Base-by-base conservation (phyloP, 176 grass and related monocot species). In the Zoysia japonica region DNA sequence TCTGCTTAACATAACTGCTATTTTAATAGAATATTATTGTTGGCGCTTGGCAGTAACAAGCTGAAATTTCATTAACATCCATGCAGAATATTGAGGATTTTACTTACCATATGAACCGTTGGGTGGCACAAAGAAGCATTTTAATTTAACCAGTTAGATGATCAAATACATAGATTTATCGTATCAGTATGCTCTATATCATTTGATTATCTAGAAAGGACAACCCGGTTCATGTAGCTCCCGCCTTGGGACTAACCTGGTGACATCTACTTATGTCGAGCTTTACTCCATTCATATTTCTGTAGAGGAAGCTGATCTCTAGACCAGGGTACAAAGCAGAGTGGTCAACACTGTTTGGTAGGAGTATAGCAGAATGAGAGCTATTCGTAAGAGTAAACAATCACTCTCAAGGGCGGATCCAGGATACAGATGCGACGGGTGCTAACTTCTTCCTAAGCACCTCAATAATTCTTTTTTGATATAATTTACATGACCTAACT, bases 1-100 rank as follows among this genome's bases (percentile, higher is more conserved):
- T 80, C 17, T 72, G 19, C 19, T 47, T 80, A 62, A 69, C 48
- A 11, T 52, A 66, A 44, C 46, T 45, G 6, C 19, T 54, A 71
- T 37, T 57, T 59, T 3, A 71, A 9, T 17, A 54, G 15, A 52
- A 81, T 47, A 52, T 7, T 81, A 20, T 13, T 69, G 38, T 17
- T 69, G 1, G 2, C 39, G 39, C 7, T 73, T 72, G 1, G 3
- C 38, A 45, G 14, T 76, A 62, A 45, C n/a, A 52, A 61, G 64
- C 67, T 62, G 63, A 9, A 36, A 13, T n/a, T n/a, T 36, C 19
- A 53, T 75, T 51, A 6, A 6, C 35, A 50, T 49, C 9, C 62
- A 38, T 69, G 60, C 59, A 47, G 50, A 66, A 48, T 47, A 41
- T 7, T 37, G 48, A 79, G 16, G 28, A 44, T 47, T 6, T 38